phyloP scores from a whole-genome alignment of 2,329 filamentous ascomycete genomes.

The Blastomyces emzantsi region DNA sequence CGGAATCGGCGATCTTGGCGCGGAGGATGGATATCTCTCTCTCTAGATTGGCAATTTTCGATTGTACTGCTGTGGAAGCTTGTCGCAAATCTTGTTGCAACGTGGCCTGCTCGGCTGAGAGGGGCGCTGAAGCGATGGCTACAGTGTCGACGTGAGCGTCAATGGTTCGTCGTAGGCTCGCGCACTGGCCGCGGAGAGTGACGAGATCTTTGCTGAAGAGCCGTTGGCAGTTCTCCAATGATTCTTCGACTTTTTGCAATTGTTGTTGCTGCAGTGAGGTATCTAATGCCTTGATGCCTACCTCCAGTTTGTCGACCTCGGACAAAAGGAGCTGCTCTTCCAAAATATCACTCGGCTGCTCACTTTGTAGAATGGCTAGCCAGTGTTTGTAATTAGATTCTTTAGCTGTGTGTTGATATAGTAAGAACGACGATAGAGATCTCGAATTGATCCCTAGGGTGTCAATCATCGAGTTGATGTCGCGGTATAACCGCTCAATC shows the following conservation, averaged over 20 bases:
- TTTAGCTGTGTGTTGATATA: slow-evolving; percentile 35
- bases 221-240: slow-evolving; percentile 58
- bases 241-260: slow-evolving; percentile 58
- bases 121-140: slow-evolving; percentile 58
- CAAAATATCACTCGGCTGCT: slow-evolving; percentile 57
- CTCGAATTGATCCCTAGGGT: slow-evolving; percentile 81
- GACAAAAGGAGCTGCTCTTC: slow-evolving; percentile 64
- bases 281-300: slow-evolving; percentile 57
- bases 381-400: slow-evolving; percentile 45
- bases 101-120: slow-evolving; percentile 74
- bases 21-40: slow-evolving; percentile 70
- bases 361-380: slow-evolving; percentile 32
- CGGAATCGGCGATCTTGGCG: slow-evolving; percentile 58
- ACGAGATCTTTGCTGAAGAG: slow-evolving; percentile 55
- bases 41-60: slow-evolving; percentile 67
- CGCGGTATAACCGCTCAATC: slow-evolving; percentile 42
- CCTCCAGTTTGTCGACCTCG: slow-evolving; percentile 61
- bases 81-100: slow-evolving; percentile 77
- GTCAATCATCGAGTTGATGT: slow-evolving; percentile 74
- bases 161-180: slow-evolving; percentile 70
- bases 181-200: slow-evolving; percentile 63
- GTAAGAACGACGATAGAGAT: slow-evolving; percentile 49
- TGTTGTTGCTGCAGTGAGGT: slow-evolving; percentile 57
- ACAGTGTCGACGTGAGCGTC: slow-evolving; percentile 60
- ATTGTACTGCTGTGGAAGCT: slow-evolving; percentile 64